A percentile compares a stretch with the other conserved stretches of the same genome.
Conservation (phyloP, 208 protist genomes). For the Wallacemonas rigidus region DNA sequence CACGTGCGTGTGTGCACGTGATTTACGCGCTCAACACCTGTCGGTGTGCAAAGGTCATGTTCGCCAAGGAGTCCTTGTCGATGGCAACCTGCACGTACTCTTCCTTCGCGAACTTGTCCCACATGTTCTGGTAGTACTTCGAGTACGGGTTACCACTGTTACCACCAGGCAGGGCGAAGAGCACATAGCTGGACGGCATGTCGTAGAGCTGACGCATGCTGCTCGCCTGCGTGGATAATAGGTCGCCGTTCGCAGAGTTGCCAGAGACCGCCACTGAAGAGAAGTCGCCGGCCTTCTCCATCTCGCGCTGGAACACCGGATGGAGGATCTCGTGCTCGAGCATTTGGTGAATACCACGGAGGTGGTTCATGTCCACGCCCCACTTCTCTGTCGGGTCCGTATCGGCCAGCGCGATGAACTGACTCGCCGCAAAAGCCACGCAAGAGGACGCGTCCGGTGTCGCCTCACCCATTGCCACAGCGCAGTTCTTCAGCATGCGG, state of each 20-base stretch:
- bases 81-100: slow-evolving; percentile 40
- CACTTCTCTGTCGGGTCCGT: slow-evolving; percentile 31
- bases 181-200: slow-evolving; percentile 26
- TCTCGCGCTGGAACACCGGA: slow-evolving; percentile 51
- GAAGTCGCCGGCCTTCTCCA: slow-evolving; percentile 52
- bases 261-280: slow-evolving; percentile 51
- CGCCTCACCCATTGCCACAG: slow-evolving; percentile 23
- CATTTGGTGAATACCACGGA: slow-evolving; percentile 49
- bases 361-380: slow-evolving; percentile 58
- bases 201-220: slow-evolving; percentile 64
- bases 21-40: slow-evolving; percentile 1
- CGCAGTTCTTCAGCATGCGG: slow-evolving; percentile 37
- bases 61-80: not conserved
- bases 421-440: slow-evolving; percentile 28
- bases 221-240: slow-evolving; percentile 46
- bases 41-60: slow-evolving; percentile 2
- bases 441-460: slow-evolving; percentile 22
- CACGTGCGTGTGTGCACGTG: not conserved
- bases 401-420: slow-evolving; percentile 34
- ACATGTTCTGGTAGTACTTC: slow-evolving; percentile 56
- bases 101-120: slow-evolving; percentile 37
- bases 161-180: slow-evolving; percentile 52
- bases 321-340: slow-evolving; percentile 33
- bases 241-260: slow-evolving; percentile 32
- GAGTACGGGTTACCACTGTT: slow-evolving; percentile 71